Percentiles rank a stretch among this genome's conserved stretches.
phyloP scores from a whole-genome alignment of 2,329 filamentous ascomycete species.

The Fusarium goolgardi region DNA sequence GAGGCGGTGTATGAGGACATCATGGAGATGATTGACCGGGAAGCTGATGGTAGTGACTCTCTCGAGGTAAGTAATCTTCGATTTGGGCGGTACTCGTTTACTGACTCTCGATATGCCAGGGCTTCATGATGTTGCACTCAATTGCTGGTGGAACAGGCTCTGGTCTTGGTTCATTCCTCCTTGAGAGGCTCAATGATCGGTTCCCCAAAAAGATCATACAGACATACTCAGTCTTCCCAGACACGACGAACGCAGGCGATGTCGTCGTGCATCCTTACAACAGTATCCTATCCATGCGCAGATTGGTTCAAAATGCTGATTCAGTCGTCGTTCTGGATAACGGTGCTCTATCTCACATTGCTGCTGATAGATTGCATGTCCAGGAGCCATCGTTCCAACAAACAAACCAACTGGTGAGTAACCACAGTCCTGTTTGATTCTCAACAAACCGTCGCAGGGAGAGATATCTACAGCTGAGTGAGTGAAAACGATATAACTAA shows the following conservation, averaged over 20 bases:
- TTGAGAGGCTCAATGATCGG: constrained; percentile 94
- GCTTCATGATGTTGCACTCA: constrained; percentile 98
- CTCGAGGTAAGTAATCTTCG: constrained; percentile 69
- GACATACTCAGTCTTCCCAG: constrained; percentile 98
- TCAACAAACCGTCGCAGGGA: neutral
- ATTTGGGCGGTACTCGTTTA: neutral
- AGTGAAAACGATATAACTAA: constrained; percentile 2
- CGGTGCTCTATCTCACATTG: constrained; percentile 91
- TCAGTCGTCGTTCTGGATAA: constrained; percentile 98
- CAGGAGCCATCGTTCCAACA: constrained; percentile 97
- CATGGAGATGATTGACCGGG: constrained; percentile 99
- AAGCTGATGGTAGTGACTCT: constrained; percentile 97
- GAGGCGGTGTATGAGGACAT: constrained; percentile 95
- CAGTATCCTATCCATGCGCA: constrained; percentile 89
- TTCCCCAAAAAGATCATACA: constrained; percentile 99
- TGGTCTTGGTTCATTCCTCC: constrained; percentile 92
- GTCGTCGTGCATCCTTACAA: constrained; percentile 99
- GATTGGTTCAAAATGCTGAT: constrained; percentile 95
- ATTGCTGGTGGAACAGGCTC: constrained; percentile 97
- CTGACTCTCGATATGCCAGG: constrained; percentile 58
- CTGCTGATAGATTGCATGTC: constrained; percentile 92
- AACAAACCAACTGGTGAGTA: constrained; percentile 89
- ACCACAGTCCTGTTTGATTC: no score
- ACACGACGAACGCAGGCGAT: constrained; percentile 86
- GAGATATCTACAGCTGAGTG: neutral